Evolutionary conservation across 129 eudicot genomes (phyloP).

Genomic region (Centrapalus pauciflorus): DNA sequence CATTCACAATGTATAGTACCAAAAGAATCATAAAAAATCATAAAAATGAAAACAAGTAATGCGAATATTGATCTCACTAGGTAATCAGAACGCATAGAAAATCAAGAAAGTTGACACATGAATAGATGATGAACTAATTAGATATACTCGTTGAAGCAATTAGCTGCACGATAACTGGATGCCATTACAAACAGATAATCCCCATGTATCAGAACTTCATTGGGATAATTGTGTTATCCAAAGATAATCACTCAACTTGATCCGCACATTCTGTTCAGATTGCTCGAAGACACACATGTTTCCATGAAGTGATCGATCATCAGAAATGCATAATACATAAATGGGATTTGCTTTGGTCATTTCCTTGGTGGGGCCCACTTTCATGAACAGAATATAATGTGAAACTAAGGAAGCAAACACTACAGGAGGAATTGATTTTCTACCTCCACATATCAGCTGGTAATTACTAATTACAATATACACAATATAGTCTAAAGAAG

Average conservation of each 20-base stretch:
- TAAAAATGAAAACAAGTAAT: not conserved
- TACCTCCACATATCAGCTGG: not conserved
- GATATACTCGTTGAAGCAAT: no score
- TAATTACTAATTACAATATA: conserved; percentile 11
- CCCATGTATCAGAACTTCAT: not conserved
- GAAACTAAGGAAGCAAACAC: conserved; percentile 4
- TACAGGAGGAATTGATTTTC: conserved; percentile 1
- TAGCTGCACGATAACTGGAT: not conserved
- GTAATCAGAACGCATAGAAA: not conserved
- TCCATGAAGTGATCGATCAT: not conserved
- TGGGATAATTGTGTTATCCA: not conserved
- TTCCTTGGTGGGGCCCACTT: not conserved
- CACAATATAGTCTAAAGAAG: conserved; percentile 15
- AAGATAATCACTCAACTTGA: not conserved
- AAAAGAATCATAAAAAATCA: not conserved
- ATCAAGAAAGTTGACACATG: not conserved
- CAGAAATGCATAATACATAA: not conserved
- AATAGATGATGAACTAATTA: not conserved
- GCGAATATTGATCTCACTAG: not conserved
- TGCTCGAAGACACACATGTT: conserved; percentile 4
- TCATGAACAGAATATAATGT: not conserved
- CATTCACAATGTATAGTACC: not conserved
- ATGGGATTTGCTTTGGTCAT: not conserved
- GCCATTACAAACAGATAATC: not conserved
- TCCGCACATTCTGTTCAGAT: not conserved